Base-by-base conservation (phyloP, 1,284 basidiomycete species). In the Papiliotrema nemorosa region DNA sequence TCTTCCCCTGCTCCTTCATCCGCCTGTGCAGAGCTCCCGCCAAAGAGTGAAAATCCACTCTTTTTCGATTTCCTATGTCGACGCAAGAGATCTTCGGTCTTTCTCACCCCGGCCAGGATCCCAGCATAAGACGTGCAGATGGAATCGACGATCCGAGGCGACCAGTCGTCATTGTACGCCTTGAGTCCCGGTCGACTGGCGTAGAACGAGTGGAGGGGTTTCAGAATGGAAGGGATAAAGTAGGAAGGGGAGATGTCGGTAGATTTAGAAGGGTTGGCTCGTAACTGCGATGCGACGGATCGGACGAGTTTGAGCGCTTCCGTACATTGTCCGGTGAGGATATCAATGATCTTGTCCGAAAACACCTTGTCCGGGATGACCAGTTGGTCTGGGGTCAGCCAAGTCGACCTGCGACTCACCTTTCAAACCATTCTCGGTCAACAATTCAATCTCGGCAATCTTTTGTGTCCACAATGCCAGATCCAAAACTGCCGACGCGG, bases 271-370 rank as follows among this genome's bases (percentile, higher is more conserved):
- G 59, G 55, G 3, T 65, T 43, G 14, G 63, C 55, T 87, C 53
- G 90, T 85, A 58, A 91, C 89, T 78, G 83, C 83, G 73, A 86
- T 0, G 90, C 88, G 60, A 96, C 88, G 0, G 88, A 88, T 41
- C 90, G 83, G 43, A 97, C 88, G 10, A 88, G 84, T 33, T 88
- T 82, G 37, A 98, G 80, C 3, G 88, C 84, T 60, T 96, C 92
- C 54, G 84, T 85, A 58, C 86, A 90, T 13, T 90, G 83, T 44
- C 82, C 81, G 5, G 82, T 82, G 21, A 97, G 76, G 49, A 93
- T 84, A 4, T 76, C 66, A n/a, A 87, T 72, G 48, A 92, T 82
- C 54, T 87, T 84, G 18, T 70, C 78, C 2, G 83, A 58, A 49
- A 88, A 63, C 0, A 50, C 49, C 13, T 43, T 43, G 2, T 55